Conservation (phyloP, 805 yeast genomes). For the Teunomyces atbi region DNA sequence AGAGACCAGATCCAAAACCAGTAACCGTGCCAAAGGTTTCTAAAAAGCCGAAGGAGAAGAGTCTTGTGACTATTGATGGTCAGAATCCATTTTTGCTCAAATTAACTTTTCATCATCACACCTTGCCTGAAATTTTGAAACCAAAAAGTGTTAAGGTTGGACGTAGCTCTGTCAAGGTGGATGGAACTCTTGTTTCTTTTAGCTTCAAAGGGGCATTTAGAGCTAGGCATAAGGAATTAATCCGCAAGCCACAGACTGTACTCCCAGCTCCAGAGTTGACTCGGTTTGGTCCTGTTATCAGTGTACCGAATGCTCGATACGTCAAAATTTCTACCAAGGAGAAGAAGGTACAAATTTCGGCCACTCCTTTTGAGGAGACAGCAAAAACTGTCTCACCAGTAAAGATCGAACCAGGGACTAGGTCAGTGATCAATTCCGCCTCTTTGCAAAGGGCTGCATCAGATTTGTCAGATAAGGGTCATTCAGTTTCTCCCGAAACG, state of each 20-base stretch:
- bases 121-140: slow-evolving; percentile 7
- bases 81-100: slow-evolving; percentile 3
- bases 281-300: slow-evolving; percentile 16
- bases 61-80: background rate
- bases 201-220: slow-evolving; percentile 8
- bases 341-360: slow-evolving; percentile 40
- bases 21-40: slow-evolving; percentile 1
- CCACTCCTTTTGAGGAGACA: slow-evolving; percentile 36
- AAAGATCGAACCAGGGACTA: background rate
- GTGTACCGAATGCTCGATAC: slow-evolving; percentile 23
- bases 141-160: slow-evolving; percentile 6
- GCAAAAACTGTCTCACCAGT: background rate
- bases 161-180: slow-evolving; percentile 4
- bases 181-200: slow-evolving; percentile 5
- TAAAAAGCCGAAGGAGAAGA: background rate
- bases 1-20: background rate
- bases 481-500: background rate
- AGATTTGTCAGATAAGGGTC: too few species aligned
- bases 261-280: background rate
- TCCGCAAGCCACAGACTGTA: slow-evolving; percentile 1
- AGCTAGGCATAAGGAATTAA: slow-evolving; percentile 4
- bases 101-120: slow-evolving; percentile 12
- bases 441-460: background rate
- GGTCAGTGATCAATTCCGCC: background rate
- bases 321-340: slow-evolving; percentile 38